phyloP scores from a whole-genome alignment of 1,139 yeast genomes.

The Pichia norvegensis region DNA sequence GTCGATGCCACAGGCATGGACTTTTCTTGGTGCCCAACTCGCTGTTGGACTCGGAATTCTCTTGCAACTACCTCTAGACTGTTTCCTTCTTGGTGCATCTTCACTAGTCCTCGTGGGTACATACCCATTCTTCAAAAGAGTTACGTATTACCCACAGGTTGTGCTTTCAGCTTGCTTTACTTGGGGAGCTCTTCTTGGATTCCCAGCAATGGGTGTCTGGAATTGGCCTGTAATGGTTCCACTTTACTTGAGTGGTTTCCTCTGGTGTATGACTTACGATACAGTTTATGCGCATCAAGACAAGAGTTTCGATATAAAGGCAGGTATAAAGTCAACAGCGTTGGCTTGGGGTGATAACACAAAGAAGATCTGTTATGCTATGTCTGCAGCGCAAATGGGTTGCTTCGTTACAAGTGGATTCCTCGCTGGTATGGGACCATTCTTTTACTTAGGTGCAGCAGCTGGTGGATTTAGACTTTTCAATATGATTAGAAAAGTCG shows the following conservation, averaged over 20 bases:
- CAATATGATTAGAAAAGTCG: slow-evolving; percentile 59
- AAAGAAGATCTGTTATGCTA: slow-evolving; percentile 55
- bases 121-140: slow-evolving; percentile 88
- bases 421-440: slow-evolving; percentile 82
- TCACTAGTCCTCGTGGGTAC: slow-evolving; percentile 75
- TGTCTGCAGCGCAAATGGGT: slow-evolving; percentile 62
- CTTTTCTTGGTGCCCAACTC: slow-evolving; percentile 68
- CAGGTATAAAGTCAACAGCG: slow-evolving; percentile 93
- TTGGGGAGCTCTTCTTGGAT: slow-evolving; percentile 93
- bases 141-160: slow-evolving; percentile 91
- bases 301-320: slow-evolving; percentile 73
- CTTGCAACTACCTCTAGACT: slow-evolving; percentile 65
- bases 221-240: slow-evolving; percentile 69
- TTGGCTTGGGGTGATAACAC: slow-evolving; percentile 83
- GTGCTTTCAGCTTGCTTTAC: slow-evolving; percentile 76
- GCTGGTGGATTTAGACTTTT: slow-evolving; percentile 63
- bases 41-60: slow-evolving; percentile 70
- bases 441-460: slow-evolving; percentile 60
- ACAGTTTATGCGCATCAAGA: slow-evolving; percentile 98
- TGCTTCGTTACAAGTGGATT: slow-evolving; percentile 64
- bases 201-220: slow-evolving; percentile 92
- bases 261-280: slow-evolving; percentile 95
- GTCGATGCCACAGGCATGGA: slow-evolving; percentile 60
- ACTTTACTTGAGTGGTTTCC: slow-evolving; percentile 64
- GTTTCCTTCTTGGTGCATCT: slow-evolving; percentile 75